These are phyloP conservation scores for Apiotrichum brassicae DNA, from an alignment of 1,284 basidiomycete species.

Conservation along the genomic window DNA sequence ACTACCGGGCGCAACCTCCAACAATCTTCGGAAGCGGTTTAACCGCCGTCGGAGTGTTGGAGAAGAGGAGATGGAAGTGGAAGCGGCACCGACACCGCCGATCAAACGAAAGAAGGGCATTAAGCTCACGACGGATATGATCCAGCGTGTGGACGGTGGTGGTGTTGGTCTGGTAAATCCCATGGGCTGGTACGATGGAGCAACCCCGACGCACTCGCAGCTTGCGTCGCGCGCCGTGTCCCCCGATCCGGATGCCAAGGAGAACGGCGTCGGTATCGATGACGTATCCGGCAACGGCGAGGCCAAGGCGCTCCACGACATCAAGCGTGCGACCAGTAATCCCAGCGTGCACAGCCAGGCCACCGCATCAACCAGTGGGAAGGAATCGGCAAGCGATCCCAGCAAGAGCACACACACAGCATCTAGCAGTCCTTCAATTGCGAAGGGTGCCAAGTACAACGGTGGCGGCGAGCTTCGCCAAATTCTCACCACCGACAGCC, in stretches of 20 bases:
- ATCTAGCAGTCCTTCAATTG: not conserved
- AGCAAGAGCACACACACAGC: not conserved
- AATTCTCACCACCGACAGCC: not conserved
- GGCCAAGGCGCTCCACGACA: not conserved
- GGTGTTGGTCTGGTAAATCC: conserved; percentile 76
- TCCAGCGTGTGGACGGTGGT: conserved; percentile 66
- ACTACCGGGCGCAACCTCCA: conserved; percentile 20
- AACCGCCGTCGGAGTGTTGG: conserved; percentile 4
- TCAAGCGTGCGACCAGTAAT: not conserved
- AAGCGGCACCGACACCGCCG: not conserved
- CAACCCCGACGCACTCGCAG: conserved; percentile 5
- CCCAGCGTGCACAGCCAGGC: not conserved
- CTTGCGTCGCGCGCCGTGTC: not conserved
- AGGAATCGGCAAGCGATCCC: not conserved
- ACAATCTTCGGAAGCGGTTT: conserved; percentile 27
- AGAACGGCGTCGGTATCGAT: not conserved
- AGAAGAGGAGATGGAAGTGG: not conserved
- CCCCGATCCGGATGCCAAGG: not conserved
- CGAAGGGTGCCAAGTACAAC: not conserved
- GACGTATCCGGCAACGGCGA: not conserved
- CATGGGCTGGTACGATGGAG: conserved; percentile 52
- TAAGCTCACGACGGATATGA: conserved; percentile 70
- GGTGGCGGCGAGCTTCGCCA: not conserved
- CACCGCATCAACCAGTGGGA: not conserved
- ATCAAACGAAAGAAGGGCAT: conserved; percentile 36